Conservation (phyloP, 2,329 filamentous ascomycete genomes). For the Proliferodiscus dingleyae region DNA sequence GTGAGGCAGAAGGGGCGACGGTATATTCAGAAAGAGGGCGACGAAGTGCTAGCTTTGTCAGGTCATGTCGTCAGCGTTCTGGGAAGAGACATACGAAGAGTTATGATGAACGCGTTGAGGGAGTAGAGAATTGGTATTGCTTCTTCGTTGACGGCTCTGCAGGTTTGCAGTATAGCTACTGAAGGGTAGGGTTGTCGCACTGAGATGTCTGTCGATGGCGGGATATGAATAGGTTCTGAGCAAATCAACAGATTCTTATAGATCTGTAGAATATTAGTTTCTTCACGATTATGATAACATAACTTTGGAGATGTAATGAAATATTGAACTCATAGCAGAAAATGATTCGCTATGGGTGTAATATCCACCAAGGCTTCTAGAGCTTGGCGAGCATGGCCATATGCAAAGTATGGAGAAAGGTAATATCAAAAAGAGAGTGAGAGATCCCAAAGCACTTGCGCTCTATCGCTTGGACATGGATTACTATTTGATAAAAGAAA, state of each 20-base stretch:
- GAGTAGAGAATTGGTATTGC: slow-evolving; percentile 30
- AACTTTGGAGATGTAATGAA: not conserved
- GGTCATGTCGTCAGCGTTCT: too few relatives aligned
- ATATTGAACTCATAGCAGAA: not conserved
- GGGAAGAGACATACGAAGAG: slow-evolving; percentile 14
- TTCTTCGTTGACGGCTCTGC: slow-evolving; percentile 30
- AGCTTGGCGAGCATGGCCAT: not conserved
- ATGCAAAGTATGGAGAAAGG: not conserved
- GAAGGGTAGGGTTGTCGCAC: slow-evolving; percentile 15
- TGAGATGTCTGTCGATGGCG: not conserved
- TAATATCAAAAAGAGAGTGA: not conserved
- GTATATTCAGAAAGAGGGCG: not conserved
- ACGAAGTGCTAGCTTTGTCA: slow-evolving; percentile 1
- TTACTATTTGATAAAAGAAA: too few relatives aligned
- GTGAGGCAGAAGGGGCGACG: not conserved
- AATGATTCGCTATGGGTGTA: too few relatives aligned
- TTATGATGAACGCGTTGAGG: slow-evolving; percentile 28
- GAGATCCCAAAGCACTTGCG: not conserved
- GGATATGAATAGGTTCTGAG: slow-evolving; percentile 9
- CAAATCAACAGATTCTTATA: slow-evolving; percentile 21
- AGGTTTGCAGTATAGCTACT: slow-evolving; percentile 29
- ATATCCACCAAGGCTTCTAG: too few relatives aligned
- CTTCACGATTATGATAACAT: not conserved
- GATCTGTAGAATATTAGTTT: slow-evolving; percentile 9
- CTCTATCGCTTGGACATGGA: not conserved